These are phyloP conservation scores for Lophiotrema nucula DNA, from an alignment of 495 filamentous ascomycete genomes.

Conservation along the genomic window DNA sequence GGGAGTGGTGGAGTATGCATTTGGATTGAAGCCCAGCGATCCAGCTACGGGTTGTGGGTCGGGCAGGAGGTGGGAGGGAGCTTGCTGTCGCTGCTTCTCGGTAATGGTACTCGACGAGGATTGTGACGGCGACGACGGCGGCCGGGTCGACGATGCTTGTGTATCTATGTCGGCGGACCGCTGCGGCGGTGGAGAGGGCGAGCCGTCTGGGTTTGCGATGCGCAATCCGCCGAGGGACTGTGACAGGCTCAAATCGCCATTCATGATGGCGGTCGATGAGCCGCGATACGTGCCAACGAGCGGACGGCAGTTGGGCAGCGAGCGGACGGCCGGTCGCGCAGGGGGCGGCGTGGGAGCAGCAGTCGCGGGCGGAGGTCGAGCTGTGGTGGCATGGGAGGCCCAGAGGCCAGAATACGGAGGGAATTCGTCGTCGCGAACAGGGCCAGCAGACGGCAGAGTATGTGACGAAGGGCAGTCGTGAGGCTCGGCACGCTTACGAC, in stretches of 20 bases:
- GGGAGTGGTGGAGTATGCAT: conserved; percentile 17
- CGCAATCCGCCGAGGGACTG: conserved; percentile 90
- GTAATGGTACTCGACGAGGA: conserved; percentile 36
- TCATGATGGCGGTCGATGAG: conserved; percentile 55
- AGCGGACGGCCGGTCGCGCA: too few species aligned
- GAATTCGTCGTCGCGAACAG: conserved; percentile 16
- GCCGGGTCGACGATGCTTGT: conserved; percentile 18
- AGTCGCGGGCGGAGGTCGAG: neutral
- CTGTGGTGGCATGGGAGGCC: conserved; percentile 17
- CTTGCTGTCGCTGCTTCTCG: conserved; percentile 11
- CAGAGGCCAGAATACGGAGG: conserved; percentile 16
- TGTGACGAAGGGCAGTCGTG: conserved; percentile 8
- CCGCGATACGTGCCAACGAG: conserved; percentile 22
- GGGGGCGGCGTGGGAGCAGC: conserved; percentile 1
- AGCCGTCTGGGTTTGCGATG: conserved; percentile 87
- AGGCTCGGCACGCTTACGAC: too few species aligned
- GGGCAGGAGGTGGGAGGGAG: conserved; percentile 10
- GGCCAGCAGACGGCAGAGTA: conserved; percentile 3
- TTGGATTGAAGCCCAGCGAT: conserved; percentile 44
- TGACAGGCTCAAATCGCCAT: conserved; percentile 88
- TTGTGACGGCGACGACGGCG: conserved; percentile 32
- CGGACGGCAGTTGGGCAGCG: conserved; percentile 13
- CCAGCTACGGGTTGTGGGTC: conserved; percentile 30
- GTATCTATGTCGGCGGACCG: conserved; percentile 47
- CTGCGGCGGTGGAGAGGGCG: conserved; percentile 53